Conservation (phyloP, 1,284 basidiomycete species). For the Phellopilus nigrolimitatus region DNA sequence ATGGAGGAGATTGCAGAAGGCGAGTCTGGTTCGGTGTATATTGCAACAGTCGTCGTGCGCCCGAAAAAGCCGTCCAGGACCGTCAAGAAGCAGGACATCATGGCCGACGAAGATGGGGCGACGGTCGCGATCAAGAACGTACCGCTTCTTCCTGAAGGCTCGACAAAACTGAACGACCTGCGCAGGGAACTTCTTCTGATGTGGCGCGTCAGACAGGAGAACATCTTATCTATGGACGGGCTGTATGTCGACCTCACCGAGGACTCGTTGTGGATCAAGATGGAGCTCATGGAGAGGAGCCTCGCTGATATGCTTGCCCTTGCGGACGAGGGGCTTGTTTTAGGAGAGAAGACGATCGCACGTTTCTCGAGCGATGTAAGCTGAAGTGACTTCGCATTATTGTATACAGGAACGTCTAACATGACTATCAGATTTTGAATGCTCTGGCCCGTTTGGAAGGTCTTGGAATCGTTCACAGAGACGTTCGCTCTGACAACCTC, state of each 20-base stretch:
- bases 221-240: conserved; percentile 61
- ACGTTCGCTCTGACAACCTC: conserved; percentile 75
- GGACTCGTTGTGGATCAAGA: conserved; percentile 72
- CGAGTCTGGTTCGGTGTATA: conserved; percentile 69
- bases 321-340: conserved; percentile 50
- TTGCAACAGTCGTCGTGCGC: conserved; percentile 45
- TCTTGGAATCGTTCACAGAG: conserved; percentile 67
- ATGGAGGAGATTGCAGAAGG: conserved; percentile 75
- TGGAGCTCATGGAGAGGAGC: conserved; percentile 83
- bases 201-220: conserved; percentile 49
- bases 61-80: conserved; percentile 26
- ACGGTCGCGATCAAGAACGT: conserved; percentile 66
- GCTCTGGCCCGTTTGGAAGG: conserved; percentile 60
- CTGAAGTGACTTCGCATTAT: conserved; percentile 21
- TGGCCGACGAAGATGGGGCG: conserved; percentile 34
- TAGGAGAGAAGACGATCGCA: conserved; percentile 63
- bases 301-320: conserved; percentile 70
- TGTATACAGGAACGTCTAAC: too few species aligned
- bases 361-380: conserved; percentile 70
- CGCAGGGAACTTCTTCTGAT: conserved; percentile 54
- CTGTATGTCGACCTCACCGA: conserved; percentile 63
- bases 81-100: conserved; percentile 20
- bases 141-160: conserved; percentile 51
- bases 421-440: conserved; percentile 51
- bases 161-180: conserved; percentile 58